A percentile compares a stretch with the other conserved stretches of the same genome.
Evolutionary conservation across 352 stramenopile species (phyloP).

Genomic region (Globisporangium yorkense): DNA sequence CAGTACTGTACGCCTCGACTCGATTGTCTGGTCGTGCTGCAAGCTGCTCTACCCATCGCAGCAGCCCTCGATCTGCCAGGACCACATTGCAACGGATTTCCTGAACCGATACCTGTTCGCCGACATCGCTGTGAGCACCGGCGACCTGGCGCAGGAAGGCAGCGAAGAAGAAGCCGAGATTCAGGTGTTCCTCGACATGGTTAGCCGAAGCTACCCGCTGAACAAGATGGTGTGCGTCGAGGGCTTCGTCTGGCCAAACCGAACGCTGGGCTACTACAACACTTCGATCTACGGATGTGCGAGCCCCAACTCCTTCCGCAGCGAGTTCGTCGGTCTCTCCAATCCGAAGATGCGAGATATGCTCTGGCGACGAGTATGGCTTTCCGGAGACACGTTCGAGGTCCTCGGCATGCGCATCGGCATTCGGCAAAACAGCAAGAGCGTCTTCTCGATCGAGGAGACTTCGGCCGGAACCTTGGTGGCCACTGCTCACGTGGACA

Average conservation of each 20-base stretch:
- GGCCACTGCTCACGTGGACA: slow-evolving; percentile 3
- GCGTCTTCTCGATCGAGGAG: slow-evolving; percentile 6
- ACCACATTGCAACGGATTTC: slow-evolving; percentile 18
- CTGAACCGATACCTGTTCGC: slow-evolving; percentile 14
- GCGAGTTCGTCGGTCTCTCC: slow-evolving; percentile 15
- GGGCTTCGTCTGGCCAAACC: slow-evolving; percentile 19
- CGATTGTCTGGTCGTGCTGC: slow-evolving; percentile 21
- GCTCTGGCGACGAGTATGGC: slow-evolving; percentile 13
- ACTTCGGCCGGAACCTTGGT: not conserved
- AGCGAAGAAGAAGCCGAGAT: slow-evolving; percentile 15
- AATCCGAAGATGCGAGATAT: slow-evolving; percentile 14
- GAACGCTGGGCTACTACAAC: slow-evolving; percentile 6
- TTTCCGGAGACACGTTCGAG: slow-evolving; percentile 15
- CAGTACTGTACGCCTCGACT: slow-evolving; percentile 13
- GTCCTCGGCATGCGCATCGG: slow-evolving; percentile 12
- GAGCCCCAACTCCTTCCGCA: slow-evolving; percentile 16
- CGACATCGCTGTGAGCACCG: slow-evolving; percentile 8
- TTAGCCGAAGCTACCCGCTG: slow-evolving; percentile 16
- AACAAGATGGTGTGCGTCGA: slow-evolving; percentile 16
- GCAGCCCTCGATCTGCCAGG: slow-evolving; percentile 17
- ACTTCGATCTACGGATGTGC: slow-evolving; percentile 19
- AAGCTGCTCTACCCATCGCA: slow-evolving; percentile 16
- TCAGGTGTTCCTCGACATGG: slow-evolving; percentile 14
- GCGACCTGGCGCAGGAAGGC: slow-evolving; percentile 1
- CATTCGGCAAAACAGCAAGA: slow-evolving; percentile 17